Conservation (phyloP, 345 rosid species). For the Boechera retrofracta region DNA sequence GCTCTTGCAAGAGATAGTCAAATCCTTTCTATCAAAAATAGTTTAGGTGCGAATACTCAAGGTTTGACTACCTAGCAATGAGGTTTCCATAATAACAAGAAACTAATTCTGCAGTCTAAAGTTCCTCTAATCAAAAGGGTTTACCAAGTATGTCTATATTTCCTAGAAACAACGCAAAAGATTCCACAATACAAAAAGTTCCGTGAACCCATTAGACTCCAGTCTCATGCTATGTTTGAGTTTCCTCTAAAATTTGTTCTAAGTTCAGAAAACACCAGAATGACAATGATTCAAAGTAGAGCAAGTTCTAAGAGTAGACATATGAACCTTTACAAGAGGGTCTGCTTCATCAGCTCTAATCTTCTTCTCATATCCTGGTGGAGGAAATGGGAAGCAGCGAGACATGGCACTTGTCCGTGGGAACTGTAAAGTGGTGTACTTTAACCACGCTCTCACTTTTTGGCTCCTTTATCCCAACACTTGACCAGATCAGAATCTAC, state of each 20-base stretch:
- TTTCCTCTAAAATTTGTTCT: background rate
- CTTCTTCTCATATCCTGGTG: slow-evolving; percentile 94
- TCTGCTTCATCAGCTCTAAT: slow-evolving; percentile 56
- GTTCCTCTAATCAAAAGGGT: background rate
- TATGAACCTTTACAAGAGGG: slow-evolving; percentile 68
- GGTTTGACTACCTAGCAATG: slow-evolving; percentile 8
- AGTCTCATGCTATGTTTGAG: slow-evolving; percentile 15
- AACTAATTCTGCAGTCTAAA: background rate
- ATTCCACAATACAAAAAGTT: background rate
- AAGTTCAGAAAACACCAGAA: slow-evolving; percentile 1
- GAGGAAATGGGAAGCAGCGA: slow-evolving; percentile 98
- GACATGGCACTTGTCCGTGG: slow-evolving; percentile 68
- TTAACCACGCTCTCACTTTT: slow-evolving; percentile 41
- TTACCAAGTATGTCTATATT: background rate
- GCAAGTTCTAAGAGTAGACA: slow-evolving; percentile 56
- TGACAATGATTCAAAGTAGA: slow-evolving; percentile 9
- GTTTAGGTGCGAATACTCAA: background rate
- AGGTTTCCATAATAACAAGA: background rate
- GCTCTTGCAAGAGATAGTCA: background rate
- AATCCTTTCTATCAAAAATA: background rate
- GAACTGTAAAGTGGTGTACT: slow-evolving; percentile 44
- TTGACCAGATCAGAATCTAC: slow-evolving; percentile 56
- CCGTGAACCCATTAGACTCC: background rate
- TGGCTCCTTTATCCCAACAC: slow-evolving; percentile 55
- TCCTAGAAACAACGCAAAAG: slow-evolving; percentile 1